Percentiles rank a stretch among this genome's conserved stretches.
Conservation (phyloP, 805 yeast species). For the Maudiozyma saulgeensis region DNA sequence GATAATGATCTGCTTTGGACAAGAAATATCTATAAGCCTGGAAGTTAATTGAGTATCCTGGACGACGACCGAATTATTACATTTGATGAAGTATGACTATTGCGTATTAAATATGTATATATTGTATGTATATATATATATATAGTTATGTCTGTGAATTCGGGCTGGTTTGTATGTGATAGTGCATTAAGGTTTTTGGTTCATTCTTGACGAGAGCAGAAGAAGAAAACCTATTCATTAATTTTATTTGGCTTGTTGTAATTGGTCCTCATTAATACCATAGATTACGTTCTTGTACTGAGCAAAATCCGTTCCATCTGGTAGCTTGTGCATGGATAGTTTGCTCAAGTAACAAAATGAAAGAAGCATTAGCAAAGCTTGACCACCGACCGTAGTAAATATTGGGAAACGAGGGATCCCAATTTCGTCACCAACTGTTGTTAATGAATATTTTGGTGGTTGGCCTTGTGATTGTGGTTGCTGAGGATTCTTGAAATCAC, state of each 20-base stretch:
- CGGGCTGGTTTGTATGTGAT: too few species aligned
- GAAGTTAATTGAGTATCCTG: too few species aligned
- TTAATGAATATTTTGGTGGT: constrained; percentile 31
- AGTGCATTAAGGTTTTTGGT: too few species aligned
- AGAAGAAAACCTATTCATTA: too few species aligned
- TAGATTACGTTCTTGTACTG: constrained; percentile 43
- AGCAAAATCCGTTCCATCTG: constrained; percentile 28
- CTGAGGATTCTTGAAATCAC: constrained; percentile 18
- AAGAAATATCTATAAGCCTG: too few species aligned
- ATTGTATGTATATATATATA: too few species aligned
- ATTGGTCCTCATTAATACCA: constrained; percentile 33
- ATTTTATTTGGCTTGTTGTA: not conserved
- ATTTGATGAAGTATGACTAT: too few species aligned
- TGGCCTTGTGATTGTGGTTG: constrained; percentile 9
- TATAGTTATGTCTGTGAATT: too few species aligned
- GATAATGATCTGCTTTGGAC: not conserved
- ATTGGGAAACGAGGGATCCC: constrained; percentile 51
- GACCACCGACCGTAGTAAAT: constrained; percentile 53
- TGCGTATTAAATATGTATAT: too few species aligned
- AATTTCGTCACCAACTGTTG: constrained; percentile 59
- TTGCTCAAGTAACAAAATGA: constrained; percentile 51
- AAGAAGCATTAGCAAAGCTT: constrained; percentile 50
- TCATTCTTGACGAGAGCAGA: too few species aligned
- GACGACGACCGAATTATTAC: too few species aligned
- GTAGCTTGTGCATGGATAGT: constrained; percentile 26